These are phyloP conservation scores for peach (Prunus persica) DNA, from an alignment of 306 rosid genomes.

Conservation along the genomic window DNA sequence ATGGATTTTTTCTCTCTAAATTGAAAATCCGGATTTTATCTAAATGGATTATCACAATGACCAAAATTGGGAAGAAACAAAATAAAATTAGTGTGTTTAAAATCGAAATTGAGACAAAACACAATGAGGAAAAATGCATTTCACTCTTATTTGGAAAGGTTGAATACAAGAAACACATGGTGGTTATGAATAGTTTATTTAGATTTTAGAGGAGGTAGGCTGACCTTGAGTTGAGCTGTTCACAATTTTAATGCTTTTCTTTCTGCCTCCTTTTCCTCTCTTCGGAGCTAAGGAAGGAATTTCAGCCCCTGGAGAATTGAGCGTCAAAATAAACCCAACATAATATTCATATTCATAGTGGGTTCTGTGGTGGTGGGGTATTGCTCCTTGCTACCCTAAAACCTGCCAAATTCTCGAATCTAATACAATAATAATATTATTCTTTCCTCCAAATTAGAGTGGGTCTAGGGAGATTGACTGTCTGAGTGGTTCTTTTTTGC, in stretches of 20 bases:
- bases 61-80: too few species aligned
- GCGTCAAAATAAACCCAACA: conserved; percentile 13
- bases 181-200: too few species aligned
- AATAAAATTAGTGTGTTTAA: too few species aligned
- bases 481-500: background rate
- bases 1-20: too few species aligned
- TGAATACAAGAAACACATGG: too few species aligned
- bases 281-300: conserved; percentile 46
- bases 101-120: too few species aligned
- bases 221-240: background rate
- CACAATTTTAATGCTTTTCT: background rate
- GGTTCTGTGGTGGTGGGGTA: conserved; percentile 11
- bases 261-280: background rate
- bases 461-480: background rate
- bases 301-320: background rate
- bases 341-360: background rate
- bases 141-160: too few species aligned
- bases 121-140: too few species aligned
- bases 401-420: conserved; percentile 2
- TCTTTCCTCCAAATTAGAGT: background rate
- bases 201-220: background rate
- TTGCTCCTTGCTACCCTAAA: background rate
- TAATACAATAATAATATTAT: background rate
- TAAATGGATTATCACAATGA: too few species aligned
- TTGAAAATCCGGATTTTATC: too few species aligned